Base-by-base conservation (phyloP, 352 stramenopile genomes). In the Peronospora farinosa region DNA sequence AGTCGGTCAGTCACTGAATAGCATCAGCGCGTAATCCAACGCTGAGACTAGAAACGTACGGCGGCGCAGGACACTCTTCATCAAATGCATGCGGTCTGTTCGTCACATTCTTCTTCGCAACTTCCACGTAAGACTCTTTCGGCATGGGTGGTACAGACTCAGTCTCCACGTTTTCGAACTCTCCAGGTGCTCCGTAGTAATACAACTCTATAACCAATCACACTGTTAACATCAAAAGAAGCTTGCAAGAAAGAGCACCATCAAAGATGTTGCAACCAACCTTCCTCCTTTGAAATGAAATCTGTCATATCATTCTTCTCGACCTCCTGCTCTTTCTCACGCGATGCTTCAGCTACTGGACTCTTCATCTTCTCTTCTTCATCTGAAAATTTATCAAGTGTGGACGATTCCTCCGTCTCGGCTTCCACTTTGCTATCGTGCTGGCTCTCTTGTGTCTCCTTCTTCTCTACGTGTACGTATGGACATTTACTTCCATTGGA, bases 281-380 rank as follows among this genome's bases (percentile, higher is more conserved):
- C 73, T 78, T 90, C 78, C 65, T 90, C 78, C 46, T 88, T 84
- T 16, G 78, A 78, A 27, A 90, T 77, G 39, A 90, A 88, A 35
- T 90, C 78, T 11, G 60, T 74, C 38, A 69, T 63, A 44, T 78
- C 58, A 32, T 71, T 60, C 33, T 51, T 47, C 9, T 52, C 40
- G 5, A 21, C 46, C 0, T 57, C 21, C 35, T 48, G 38, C 10
- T 67, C 54, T 43, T 73, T 33, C 40, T 35, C 57, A 5, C 15
- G 9, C n/a, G 25, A 42, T 12, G 45, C 35, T 28, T 58, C 42
- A 19, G 28, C 42, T 16, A 40, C 44, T 6, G 43, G 45, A 54
- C 23, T 59, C 7, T 35, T 11, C 15, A 40, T 25, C n/a, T 72
- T 72, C 48, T 72, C 55, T 35, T 82, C 70, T 1, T 69, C 61